Evolutionary conservation across 1,139 yeast genomes (phyloP), one percentile per base, ranked within the genome.

Genomic region (Blastobotrys proliferans): DNA sequence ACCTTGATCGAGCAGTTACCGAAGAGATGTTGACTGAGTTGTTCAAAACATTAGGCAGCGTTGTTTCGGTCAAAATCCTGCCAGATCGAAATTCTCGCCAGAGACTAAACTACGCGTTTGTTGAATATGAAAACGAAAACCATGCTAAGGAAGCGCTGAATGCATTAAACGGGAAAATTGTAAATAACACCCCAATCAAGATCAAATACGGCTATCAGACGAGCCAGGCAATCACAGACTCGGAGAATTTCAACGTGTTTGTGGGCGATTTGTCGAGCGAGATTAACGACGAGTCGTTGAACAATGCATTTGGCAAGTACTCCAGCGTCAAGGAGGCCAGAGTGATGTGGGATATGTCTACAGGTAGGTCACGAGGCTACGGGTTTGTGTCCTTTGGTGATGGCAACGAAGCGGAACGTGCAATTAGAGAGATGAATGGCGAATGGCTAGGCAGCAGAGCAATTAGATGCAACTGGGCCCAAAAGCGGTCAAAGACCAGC

Each of bases 131-230:
- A 35, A 69, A 69, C 43, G 72, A 77, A 38, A 70, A 68, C 30
- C 70, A 73, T 31, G 95, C 95, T 1, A 74, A 72, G 36, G 64
- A 68, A 49, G 94, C 94, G 2, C 68, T 81, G 47, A 72, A 72
- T 45, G 66, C 78, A 8, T 67, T 85, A 50, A 76, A 81, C 55
- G 87, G 86, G 44, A 67, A 68, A 49, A 62, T 34, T 9, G 47
- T 57, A 40, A 49, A 52, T 41, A 48, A 51, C 13, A 3, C 11
- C 11, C 24, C 16, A 41, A 70, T 87, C 50, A 76, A 71, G 51
- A 77, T 87, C 57, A 83, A 85, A 54, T 83, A 88, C 83, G 97
- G 95, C 11, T 86, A 74, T 66, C 92, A 84, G 62, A 78, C 88
- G 30, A 81, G 81, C 54, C 79, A 73, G 76, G 40, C 76, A 70